A percentile compares a stretch with the other conserved stretches of the same genome.
phyloP scores from a whole-genome alignment of 495 filamentous ascomycete genomes.

The Chaetomium tenue region DNA sequence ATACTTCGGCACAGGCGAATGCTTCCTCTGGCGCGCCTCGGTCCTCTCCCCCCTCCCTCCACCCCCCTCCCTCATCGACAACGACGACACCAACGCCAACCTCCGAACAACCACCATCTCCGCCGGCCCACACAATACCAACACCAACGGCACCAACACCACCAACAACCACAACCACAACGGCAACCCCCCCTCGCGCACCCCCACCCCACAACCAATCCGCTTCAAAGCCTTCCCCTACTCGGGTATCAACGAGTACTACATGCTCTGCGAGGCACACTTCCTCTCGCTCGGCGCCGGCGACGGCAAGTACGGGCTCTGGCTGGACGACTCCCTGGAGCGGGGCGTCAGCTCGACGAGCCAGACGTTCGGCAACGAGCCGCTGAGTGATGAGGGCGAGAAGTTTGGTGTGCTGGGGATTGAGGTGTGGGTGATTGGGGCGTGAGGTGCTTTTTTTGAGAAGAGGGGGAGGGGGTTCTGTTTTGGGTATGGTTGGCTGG shows the following conservation, averaged over 20 bases:
- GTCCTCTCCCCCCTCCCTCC: slow-evolving; percentile 62
- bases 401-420: slow-evolving; percentile 92
- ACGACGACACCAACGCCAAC: slow-evolving; percentile 63
- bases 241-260: slow-evolving; percentile 92
- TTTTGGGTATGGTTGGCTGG: too few species aligned
- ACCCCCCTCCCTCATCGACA: slow-evolving; percentile 58
- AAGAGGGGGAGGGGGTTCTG: too few species aligned
- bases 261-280: slow-evolving; percentile 86
- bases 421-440: slow-evolving; percentile 82
- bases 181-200: slow-evolving; percentile 7
- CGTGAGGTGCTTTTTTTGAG: neutral
- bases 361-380: slow-evolving; percentile 93
- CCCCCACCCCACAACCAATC: slow-evolving; percentile 50
- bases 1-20: slow-evolving; percentile 95
- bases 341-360: slow-evolving; percentile 77
- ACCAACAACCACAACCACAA: neutral
- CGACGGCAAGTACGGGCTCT: slow-evolving; percentile 88
- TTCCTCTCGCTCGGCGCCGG: slow-evolving; percentile 83
- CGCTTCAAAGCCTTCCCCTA: slow-evolving; percentile 98
- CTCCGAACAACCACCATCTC: slow-evolving; percentile 67
- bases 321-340: slow-evolving; percentile 87
- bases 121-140: slow-evolving; percentile 2
- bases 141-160: neutral
- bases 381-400: slow-evolving; percentile 86
- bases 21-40: slow-evolving; percentile 92